Evolutionary conservation across 2,329 filamentous ascomycete species (phyloP), one percentile per base, ranked within the genome.

Genomic region (Polychaeton citri): DNA sequence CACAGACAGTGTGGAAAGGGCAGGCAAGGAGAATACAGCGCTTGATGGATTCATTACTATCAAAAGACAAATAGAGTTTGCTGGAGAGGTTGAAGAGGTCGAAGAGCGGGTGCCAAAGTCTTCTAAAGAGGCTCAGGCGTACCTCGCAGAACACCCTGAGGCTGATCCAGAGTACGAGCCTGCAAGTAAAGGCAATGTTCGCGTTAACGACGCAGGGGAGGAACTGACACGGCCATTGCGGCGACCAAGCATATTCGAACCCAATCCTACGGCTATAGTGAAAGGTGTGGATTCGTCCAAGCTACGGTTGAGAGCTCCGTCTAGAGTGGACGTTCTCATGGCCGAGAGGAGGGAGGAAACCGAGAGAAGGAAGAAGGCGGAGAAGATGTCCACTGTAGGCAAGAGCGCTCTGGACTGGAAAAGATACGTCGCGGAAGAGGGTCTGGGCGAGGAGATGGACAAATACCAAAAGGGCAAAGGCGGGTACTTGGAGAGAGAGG

Each of bases 381-480:
- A 71, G 39, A 78, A 76, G 49, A 68, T 79, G 58, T 79, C 76
- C 44, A 76, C 74, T 0, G 72, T 79, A 34, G 73, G 77, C 55
- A 79, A 79, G 55, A 76, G 71, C 19, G 67, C 73, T 36, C 59
- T 78, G 48, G 75, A 79, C 46, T 79, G 75, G 75, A 73, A 71
- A 15, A 66, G 68, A 8, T 76, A 75, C 48, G 74, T 79, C 28
- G 71, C 76, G 49, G 59, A 69, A 36, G 69, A 70, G 32, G 73
- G 74, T 19, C 68, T 78, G 38, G 66, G 68, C 38, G 73, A 76
- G 38, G 75, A 79, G 52, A 53, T 79, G 49, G 67, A 71, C 37
- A 64, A 64, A 32, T 72, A 76, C 51, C 72, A 71, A 42, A 74
- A 72, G 51, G 72, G 72, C 8, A 76, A 75, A 48, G 68, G 71